Conservation (phyloP, 345 rosid genomes). For the Euphorbia peplus region DNA sequence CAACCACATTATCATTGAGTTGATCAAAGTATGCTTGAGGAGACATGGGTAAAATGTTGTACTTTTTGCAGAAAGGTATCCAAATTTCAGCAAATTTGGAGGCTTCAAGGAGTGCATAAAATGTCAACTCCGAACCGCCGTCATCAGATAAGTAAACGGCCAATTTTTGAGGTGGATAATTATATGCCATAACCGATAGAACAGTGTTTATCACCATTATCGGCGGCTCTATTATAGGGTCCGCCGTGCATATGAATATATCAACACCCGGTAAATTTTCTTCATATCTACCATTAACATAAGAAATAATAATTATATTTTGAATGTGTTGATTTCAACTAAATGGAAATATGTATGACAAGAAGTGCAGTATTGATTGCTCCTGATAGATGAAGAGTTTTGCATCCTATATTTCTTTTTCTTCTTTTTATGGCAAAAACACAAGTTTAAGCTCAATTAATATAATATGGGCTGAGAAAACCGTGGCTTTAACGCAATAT, state of each 20-base stretch:
- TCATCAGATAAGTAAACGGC: constrained; percentile 54
- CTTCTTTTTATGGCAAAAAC: too few relatives aligned
- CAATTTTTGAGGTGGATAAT: constrained; percentile 42
- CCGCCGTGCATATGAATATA: constrained; percentile 54
- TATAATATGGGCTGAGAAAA: too few relatives aligned
- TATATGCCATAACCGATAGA: constrained; percentile 45
- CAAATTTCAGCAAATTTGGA: constrained; percentile 79
- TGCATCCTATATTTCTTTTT: too few relatives aligned
- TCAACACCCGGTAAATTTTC: constrained; percentile 44
- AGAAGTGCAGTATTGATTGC: too few relatives aligned
- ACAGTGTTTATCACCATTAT: constrained; percentile 48
- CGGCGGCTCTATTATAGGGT: constrained; percentile 50
- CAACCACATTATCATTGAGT: background rate
- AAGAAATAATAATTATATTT: too few relatives aligned
- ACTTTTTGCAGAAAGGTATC: constrained; percentile 87
- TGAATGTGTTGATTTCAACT: too few relatives aligned
- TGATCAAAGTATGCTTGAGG: constrained; percentile 68
- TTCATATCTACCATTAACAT: constrained; percentile 22
- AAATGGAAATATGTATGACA: too few relatives aligned
- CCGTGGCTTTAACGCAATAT: too few relatives aligned
- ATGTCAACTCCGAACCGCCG: constrained; percentile 41
- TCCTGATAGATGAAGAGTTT: too few relatives aligned
- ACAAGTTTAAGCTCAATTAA: too few relatives aligned
- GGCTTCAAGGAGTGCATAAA: constrained; percentile 52
- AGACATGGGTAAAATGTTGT: constrained; percentile 66